Evolutionary conservation across 2,329 filamentous ascomycete genomes (phyloP), one percentile per base, ranked within the genome.

Genomic region (Cladosporium colombiae): DNA sequence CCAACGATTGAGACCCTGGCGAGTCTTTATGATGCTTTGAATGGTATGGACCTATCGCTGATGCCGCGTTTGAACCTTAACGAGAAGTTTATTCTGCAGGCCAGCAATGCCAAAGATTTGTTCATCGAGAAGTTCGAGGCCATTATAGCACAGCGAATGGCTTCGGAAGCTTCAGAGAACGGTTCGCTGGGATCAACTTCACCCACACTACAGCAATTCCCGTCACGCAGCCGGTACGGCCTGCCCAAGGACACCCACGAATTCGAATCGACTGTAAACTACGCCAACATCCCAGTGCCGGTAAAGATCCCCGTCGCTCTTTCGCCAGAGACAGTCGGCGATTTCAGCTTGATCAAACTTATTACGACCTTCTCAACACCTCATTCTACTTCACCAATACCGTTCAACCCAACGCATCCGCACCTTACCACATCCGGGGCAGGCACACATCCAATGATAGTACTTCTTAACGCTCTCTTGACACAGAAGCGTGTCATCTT

Each of bases 401-500:
- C 93, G 1, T 99, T 98, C 75, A 81, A 68, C 21, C 74, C 89
- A 5, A 82, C 93, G 52, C 95, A 99, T 77, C 88, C 93, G 13
- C 95, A 99, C 77, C 86, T 99, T 18, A 99, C 95, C 1, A 98
- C 94, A 4, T 93, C 91, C 74, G 95, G 95, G 3, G 85, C 91
- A 16, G 89, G 86, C 71, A 99, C 95, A 0, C 95, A 99, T 77
- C 95, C 95, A 0, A 92, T 99, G 70, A 93, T 98, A 68, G 91
- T 99, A 7, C 86, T 99, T 27, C 89, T 95, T 72, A 99, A 99
- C 75, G 95, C 93, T 0, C 88, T 99, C 69, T 83, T 99, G 62
- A 99, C 95, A 0, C 94, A 99, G 76, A 99, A 99, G 80, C 89
- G 95, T 62, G 88, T 99, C 74, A 93, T 99, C 67, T 99, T 99